Conservation (phyloP, 108 stramenopile species). For the Fistulifera pelliculosa region DNA sequence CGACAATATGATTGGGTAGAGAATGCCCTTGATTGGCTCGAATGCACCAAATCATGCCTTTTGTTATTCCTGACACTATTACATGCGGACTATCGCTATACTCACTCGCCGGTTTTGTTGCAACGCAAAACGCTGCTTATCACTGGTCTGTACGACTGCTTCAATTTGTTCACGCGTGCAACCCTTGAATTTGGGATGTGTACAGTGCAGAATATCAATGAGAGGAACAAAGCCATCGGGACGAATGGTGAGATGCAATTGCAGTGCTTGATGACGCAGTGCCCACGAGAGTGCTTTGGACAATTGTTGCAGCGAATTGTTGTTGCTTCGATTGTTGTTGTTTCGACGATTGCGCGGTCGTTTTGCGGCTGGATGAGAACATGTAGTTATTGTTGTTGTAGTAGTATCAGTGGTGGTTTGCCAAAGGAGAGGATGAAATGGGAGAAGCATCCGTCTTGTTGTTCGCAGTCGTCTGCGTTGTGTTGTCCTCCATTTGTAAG, state of each 20-base stretch:
- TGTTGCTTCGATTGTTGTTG: no score
- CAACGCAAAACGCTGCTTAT: slow-evolving; percentile 64
- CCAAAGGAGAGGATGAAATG: no score
- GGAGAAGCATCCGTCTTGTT: no score
- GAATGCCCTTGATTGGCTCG: slow-evolving; percentile 85
- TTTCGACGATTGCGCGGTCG: no score
- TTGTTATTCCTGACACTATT: not conserved
- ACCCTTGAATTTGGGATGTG: slow-evolving; percentile 36
- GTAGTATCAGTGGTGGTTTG: no score
- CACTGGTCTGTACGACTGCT: slow-evolving; percentile 49
- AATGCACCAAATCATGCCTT: slow-evolving; percentile 45
- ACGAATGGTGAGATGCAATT: slow-evolving; percentile 43
- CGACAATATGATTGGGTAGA: slow-evolving; percentile 21
- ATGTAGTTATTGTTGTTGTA: no score
- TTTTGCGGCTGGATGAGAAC: no score
- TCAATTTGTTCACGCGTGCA: slow-evolving; percentile 39
- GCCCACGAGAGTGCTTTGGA: slow-evolving; percentile 62
- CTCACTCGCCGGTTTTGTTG: slow-evolving; percentile 19
- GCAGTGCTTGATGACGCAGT: slow-evolving; percentile 59
- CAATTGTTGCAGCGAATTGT: slow-evolving; percentile 7
- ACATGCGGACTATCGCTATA: slow-evolving; percentile 6
- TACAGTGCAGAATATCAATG: slow-evolving; percentile 30
- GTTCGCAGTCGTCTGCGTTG: no score
- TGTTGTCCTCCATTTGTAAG: no score
- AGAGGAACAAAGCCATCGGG: slow-evolving; percentile 69